Evolutionary conservation across 257 asterid genomes (phyloP).

Genomic region (Plantago ovata): DNA sequence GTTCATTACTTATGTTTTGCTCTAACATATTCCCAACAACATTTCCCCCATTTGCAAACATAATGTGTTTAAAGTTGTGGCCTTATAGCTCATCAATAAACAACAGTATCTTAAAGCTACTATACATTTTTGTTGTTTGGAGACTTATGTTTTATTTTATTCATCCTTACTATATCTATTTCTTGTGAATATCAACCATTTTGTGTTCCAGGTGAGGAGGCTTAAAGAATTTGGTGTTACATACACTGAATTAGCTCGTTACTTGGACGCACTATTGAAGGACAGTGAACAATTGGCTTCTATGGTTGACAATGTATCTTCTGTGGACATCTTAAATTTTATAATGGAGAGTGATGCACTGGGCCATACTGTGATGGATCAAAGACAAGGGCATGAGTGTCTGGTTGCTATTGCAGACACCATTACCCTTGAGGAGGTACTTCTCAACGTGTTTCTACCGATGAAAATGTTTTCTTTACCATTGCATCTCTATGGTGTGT

Average conservation of each 20-base stretch:
- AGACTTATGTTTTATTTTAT: too few species aligned
- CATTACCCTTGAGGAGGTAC: conserved; percentile 92
- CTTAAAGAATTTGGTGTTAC: conserved; percentile 99
- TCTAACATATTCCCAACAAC: background rate
- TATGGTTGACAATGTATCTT: conserved; percentile 94
- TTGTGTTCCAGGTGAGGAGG: conserved; percentile 75
- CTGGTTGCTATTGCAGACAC: conserved; percentile 89
- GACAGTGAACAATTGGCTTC: conserved; percentile 99
- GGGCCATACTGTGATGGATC: conserved; percentile 96
- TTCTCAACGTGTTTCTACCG: conserved; percentile 16
- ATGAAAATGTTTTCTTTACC: conserved; percentile 16
- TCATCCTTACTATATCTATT: too few species aligned
- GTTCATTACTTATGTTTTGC: conserved; percentile 37
- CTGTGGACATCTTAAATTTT: conserved; percentile 96
- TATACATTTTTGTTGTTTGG: too few species aligned
- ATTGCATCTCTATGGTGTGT: conserved; percentile 8
- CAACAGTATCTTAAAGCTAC: background rate
- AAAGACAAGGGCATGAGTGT: conserved; percentile 94
- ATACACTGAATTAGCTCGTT: conserved; percentile 93
- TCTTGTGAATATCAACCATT: conserved; percentile 14
- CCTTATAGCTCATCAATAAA: background rate
- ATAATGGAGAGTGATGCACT: conserved; percentile 98
- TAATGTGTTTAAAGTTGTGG: background rate
- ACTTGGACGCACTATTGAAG: conserved; percentile 86
- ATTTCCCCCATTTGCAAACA: background rate